A percentile compares a stretch with the other conserved stretches of the same genome.
Conservation (phyloP, 1,284 basidiomycete species). For the Leccinum variabile region DNA sequence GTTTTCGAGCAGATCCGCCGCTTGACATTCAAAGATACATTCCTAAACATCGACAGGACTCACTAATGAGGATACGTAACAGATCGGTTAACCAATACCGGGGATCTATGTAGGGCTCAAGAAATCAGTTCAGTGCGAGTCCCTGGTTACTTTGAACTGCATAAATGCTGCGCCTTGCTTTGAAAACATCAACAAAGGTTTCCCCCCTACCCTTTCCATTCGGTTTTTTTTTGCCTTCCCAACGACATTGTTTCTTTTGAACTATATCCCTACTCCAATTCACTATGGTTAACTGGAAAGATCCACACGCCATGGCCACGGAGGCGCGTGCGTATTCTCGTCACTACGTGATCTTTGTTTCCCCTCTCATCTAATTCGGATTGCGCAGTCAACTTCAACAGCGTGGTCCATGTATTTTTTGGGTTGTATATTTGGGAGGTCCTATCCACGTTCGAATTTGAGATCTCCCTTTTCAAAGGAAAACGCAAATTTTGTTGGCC, state of each 20-base stretch:
- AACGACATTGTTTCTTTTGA: slow-evolving; percentile 5
- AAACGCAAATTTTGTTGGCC: slow-evolving; percentile 63
- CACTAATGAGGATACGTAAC: slow-evolving; percentile 23
- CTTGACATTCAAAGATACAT: not conserved
- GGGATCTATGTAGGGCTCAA: slow-evolving; percentile 14
- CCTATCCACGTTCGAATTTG: slow-evolving; percentile 59
- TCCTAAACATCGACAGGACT: not conserved
- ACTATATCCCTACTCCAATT: slow-evolving; percentile 18
- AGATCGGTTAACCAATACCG: slow-evolving; percentile 6
- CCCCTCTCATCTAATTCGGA: slow-evolving; percentile 1
- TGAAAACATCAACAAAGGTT: slow-evolving; percentile 9
- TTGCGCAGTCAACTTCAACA: slow-evolving; percentile 51
- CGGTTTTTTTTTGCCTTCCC: not conserved
- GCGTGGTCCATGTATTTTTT: slow-evolving; percentile 58
- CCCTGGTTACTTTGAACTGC: slow-evolving; percentile 30
- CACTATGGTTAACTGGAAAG: slow-evolving; percentile 59
- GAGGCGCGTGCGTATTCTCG: slow-evolving; percentile 45
- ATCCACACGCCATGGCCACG: slow-evolving; percentile 45
- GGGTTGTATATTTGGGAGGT: slow-evolving; percentile 71
- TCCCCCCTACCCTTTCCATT: slow-evolving; percentile 3
- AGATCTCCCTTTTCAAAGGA: slow-evolving; percentile 58
- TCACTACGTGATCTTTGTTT: not conserved
- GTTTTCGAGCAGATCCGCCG: not conserved
- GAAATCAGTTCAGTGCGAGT: slow-evolving; percentile 7
- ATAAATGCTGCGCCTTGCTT: slow-evolving; percentile 21